Evolutionary conservation across 108 stramenopile species (phyloP), one percentile per base, ranked within the genome.

Genomic region (Discostella pseudostelligera): DNA sequence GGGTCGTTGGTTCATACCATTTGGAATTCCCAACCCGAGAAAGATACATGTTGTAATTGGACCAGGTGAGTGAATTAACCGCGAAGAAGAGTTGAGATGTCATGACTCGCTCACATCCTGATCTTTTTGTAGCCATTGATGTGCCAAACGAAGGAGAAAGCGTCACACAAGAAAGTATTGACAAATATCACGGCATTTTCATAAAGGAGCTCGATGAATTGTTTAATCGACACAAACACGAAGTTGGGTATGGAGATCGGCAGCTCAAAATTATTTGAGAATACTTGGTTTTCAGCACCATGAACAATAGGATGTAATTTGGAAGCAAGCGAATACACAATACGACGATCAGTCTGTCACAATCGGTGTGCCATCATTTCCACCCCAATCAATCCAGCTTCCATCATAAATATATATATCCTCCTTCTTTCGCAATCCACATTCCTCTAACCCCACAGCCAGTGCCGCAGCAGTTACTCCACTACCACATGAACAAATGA

Each of bases 351-450:
- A 51, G 9, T 51, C 50, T 3, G 72, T 59, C 17, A 80, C 74
- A 54, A 86, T 89, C 9, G 85, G 85, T 47, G 81, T 77, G 2
- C 51, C 36, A 7, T 80, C 70, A 56, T 78, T 56, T 12, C 60
- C 47, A 10, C 81, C 84, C 84, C 84, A 89, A 39, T 89, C 88
- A 44, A 84, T 72, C 88, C 88, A 89, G 62, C 83, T 84, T 1
- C 88, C 88, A 67, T 89, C 88, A 62, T 83, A 89, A 19, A 89
- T 70, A 4, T 37, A 55, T 39, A 83, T 80, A 12, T 62, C 75
- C 26, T 80, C 72, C n/a, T 59, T 62, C 43, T 48, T 62, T 40
- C 59, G 56, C 12, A 81, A 45, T 12, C 88, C 88, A 39, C 83
- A 83, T 60, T 83, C 84, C 28, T 82, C 79, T 48, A 89, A 75